Conservation (phyloP, 2,329 filamentous ascomycete species). For the Fusarium sp. region DNA sequence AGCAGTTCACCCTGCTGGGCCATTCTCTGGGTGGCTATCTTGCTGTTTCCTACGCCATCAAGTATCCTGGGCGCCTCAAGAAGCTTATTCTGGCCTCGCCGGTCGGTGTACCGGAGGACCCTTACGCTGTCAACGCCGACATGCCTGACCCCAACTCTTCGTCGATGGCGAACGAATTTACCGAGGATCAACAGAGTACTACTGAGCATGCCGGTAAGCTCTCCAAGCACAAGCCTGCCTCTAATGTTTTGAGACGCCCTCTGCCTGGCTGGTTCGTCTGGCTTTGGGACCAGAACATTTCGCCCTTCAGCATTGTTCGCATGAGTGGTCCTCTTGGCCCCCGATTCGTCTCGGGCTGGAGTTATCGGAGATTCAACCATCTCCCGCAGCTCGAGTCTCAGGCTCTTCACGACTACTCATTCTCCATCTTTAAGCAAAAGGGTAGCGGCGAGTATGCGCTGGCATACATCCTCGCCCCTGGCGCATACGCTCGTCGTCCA, state of each 20-base stretch:
- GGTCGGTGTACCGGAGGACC: conserved; percentile 94
- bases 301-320: conserved; percentile 91
- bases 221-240: conserved; percentile 49
- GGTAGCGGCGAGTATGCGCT: conserved; percentile 95
- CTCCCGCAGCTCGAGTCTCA: conserved; percentile 83
- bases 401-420: conserved; percentile 91
- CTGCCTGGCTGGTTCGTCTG: conserved; percentile 90
- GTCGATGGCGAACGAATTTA: conserved; percentile 81
- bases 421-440: conserved; percentile 91
- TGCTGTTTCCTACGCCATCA: conserved; percentile 92
- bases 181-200: conserved; percentile 74
- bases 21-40: conserved; percentile 97
- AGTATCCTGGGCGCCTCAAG: conserved; percentile 94
- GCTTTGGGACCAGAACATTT: conserved; percentile 97
- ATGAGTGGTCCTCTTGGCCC: conserved; percentile 91
- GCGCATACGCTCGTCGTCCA: conserved; percentile 89
- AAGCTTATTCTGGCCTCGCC: conserved; percentile 96
- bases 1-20: conserved; percentile 92
- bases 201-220: conserved; percentile 53
- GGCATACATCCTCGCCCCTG: conserved; percentile 91
- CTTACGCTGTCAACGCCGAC: conserved; percentile 83
- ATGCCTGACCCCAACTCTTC: conserved; percentile 83
- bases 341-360: conserved; percentile 94
- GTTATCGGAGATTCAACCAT: conserved; percentile 89
- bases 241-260: conserved; percentile 61